These are phyloP conservation scores for Tricholoma saponaceum DNA, from an alignment of 768 basidiomycete species.

Conservation along the genomic window DNA sequence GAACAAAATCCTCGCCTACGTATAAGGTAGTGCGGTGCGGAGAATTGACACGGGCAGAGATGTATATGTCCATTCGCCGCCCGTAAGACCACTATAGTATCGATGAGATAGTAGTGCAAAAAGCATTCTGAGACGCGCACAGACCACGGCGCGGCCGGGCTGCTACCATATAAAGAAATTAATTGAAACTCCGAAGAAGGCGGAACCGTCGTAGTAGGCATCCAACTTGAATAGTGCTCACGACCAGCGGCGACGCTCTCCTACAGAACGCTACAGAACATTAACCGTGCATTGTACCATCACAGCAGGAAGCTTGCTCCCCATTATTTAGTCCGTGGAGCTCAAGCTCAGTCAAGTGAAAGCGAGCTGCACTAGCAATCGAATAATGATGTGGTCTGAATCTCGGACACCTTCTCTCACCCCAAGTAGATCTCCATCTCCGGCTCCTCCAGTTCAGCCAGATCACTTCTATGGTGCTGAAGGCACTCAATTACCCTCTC, in stretches of 20 bases:
- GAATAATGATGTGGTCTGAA: slow-evolving; percentile 25
- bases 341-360: slow-evolving; percentile 1
- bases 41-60: too few species aligned
- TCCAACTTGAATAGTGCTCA: slow-evolving; percentile 5
- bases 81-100: too few species aligned
- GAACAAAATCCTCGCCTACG: too few species aligned
- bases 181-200: slow-evolving; percentile 26
- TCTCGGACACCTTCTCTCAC: slow-evolving; percentile 41
- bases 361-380: slow-evolving; percentile 5
- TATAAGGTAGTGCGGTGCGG: too few species aligned
- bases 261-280: not conserved
- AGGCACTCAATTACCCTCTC: slow-evolving; percentile 47
- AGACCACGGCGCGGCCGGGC: slow-evolving; percentile 14
- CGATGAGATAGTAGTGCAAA: too few species aligned
- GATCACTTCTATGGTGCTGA: slow-evolving; percentile 80
- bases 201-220: slow-evolving; percentile 4
- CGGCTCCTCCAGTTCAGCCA: slow-evolving; percentile 57
- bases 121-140: too few species aligned
- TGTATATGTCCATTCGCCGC: too few species aligned
- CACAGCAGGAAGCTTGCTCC: not conserved
- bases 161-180: slow-evolving; percentile 21
- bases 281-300: not conserved
- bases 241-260: slow-evolving; percentile 7
- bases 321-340: slow-evolving; percentile 2
- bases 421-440: slow-evolving; percentile 51